Evolutionary conservation across 2,329 filamentous ascomycete species (phyloP).

Genomic region (Ceratocystiopsis brevicomis): DNA sequence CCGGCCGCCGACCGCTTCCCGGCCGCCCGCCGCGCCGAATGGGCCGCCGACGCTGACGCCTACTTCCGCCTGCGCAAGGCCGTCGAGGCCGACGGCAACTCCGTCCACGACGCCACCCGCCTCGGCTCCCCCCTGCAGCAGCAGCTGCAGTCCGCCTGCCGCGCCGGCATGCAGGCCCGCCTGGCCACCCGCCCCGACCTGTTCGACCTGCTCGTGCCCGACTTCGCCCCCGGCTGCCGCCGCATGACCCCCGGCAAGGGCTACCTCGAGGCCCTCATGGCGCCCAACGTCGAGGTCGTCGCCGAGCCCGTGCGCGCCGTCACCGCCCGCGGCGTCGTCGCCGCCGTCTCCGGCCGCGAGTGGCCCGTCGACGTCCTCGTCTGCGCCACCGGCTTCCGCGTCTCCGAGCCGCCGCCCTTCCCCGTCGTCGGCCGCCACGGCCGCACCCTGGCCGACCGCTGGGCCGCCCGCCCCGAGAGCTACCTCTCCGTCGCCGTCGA

Average conservation of each 20-base stretch:
- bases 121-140: slow-evolving; percentile 18
- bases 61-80: slow-evolving; percentile 24
- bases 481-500: slow-evolving; percentile 28
- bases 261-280: slow-evolving; percentile 25
- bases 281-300: slow-evolving; percentile 22
- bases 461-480: slow-evolving; percentile 19
- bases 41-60: slow-evolving; percentile 19
- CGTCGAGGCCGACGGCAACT: slow-evolving; percentile 24
- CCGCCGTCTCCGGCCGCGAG: slow-evolving; percentile 11
- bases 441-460: slow-evolving; percentile 20
- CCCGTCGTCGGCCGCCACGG: slow-evolving; percentile 20
- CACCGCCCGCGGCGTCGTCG: slow-evolving; percentile 17
- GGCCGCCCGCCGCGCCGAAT: slow-evolving; percentile 18
- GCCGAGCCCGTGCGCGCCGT: slow-evolving; percentile 17
- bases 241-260: slow-evolving; percentile 26
- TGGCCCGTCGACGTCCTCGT: slow-evolving; percentile 24
- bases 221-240: slow-evolving; percentile 25
- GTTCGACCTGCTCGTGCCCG: slow-evolving; percentile 22
- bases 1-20: slow-evolving; percentile 19
- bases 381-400: slow-evolving; percentile 28
- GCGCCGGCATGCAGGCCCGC: slow-evolving; percentile 20
- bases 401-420: slow-evolving; percentile 22
- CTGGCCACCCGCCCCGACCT: slow-evolving; percentile 25
- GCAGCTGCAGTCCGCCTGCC: slow-evolving; percentile 15
- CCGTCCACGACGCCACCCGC: slow-evolving; percentile 22